Base-by-base conservation (phyloP, 2,329 filamentous ascomycete genomes). In the Hymenotorrendiella dingleyae region DNA sequence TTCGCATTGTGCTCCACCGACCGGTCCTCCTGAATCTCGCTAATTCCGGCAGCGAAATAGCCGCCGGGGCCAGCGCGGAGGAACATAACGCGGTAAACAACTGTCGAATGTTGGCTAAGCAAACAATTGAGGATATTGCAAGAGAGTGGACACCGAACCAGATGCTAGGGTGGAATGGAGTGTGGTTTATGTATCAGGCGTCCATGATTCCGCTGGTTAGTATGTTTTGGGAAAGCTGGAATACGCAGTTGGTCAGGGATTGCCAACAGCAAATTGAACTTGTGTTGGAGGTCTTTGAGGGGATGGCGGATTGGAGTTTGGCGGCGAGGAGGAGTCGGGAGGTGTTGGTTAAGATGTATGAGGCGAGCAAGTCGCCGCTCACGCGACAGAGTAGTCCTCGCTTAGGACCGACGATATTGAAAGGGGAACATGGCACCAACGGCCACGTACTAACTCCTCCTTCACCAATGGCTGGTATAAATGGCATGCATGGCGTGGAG, bases 171-270 rank as follows among this genome's bases (percentile, higher is more conserved):
- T 90, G 84, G 85, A 86, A 87, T 59, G 85, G 82, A 0, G 84
- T 86, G 2, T 89, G 84, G 84, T 83, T 88, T 63, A 74, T 86
- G 46, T 90, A 87, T 64, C 85, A 90, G 61, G 84, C 85, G 0
- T 79, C 78, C 49, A 86, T 90, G 80, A 80, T 90, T 7, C 85
- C 85, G 0, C 72, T 91, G 1, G 75, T 91, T 9, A 83, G 78
- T 17, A 69, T 90, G 10, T 87, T 88, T 60, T 83, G 78, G 69
- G 81, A 87, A 58, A 70, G 43, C 5, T 56, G 53, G 53, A 57
- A 61, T 16, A 43, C 46, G 12, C 40, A 64, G 2, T 48, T 50
- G n/a, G 58, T 64, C 22, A 34, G 49, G 2, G 55, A 58, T 9
- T 80, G 75, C 71, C 71, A 73, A 51, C 68, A 69, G 51, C 74